Conservation (phyloP, 176 grass and related monocot species). For the Areca catechu region DNA sequence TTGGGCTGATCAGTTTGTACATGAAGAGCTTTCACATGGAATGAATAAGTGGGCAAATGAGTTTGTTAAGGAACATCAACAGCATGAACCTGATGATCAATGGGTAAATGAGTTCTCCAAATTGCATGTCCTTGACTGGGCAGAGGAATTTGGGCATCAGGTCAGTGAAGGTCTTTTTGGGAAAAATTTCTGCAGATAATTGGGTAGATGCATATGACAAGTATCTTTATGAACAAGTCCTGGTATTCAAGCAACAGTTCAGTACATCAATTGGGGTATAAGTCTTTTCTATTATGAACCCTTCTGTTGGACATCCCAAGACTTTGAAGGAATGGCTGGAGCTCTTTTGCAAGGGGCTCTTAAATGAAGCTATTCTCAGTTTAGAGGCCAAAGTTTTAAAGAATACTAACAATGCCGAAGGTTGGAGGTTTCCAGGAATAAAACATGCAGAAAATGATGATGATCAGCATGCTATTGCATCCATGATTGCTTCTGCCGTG, state of each 20-base stretch:
- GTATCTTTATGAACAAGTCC: constrained; percentile 41
- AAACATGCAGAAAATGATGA: constrained; percentile 99
- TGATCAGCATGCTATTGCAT: constrained; percentile 40
- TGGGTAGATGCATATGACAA: constrained; percentile 46
- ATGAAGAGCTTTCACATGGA: constrained; percentile 66
- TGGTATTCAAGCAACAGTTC: constrained; percentile 42
- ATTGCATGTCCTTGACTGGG: constrained; percentile 79
- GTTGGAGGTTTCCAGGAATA: constrained; percentile 86
- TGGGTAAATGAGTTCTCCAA: constrained; percentile 96
- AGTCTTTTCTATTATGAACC: constrained; percentile 82
- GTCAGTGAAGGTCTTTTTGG: constrained; percentile 49
- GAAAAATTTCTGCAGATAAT: constrained; percentile 52
- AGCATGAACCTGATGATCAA: constrained; percentile 42
- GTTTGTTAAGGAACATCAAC: constrained; percentile 65
- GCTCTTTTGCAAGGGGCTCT: constrained; percentile 83
- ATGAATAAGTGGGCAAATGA: constrained; percentile 71
- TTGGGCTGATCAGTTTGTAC: constrained; percentile 88
- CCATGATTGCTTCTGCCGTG: no score
- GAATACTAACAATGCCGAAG: constrained; percentile 90
- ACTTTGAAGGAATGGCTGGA: constrained; percentile 95
- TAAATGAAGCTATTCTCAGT: constrained; percentile 97
- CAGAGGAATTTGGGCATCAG: constrained; percentile 56
- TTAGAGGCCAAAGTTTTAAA: constrained; percentile 96
- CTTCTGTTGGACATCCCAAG: constrained; percentile 94
- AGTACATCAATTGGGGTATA: constrained; percentile 59